Base-by-base conservation (phyloP, 345 rosid genomes). In the Barbarea vulgaris region DNA sequence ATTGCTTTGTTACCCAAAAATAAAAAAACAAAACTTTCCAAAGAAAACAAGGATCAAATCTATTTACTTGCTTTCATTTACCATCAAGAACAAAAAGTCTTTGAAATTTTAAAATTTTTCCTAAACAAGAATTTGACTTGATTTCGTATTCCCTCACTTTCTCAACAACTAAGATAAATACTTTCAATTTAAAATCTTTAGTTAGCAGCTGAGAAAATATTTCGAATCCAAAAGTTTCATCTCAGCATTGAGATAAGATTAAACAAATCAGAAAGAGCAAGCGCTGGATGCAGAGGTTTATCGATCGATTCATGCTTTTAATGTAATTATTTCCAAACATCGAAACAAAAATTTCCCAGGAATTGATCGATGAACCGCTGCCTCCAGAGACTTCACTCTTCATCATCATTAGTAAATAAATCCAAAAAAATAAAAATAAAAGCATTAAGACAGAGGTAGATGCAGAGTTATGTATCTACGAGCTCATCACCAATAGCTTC, bases 281-380 rank as follows among this genome's bases (percentile, higher is more conserved):
- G 82, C 88, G 80, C 88, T 89, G 93, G 97, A 92, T 92, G 97
- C 97, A 92, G 97, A 92, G 97, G 97, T 92, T 92, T 92, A 89
- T 92, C 97, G 96, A 92, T 87, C 97, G 83, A 83, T 88, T 92
- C 96, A 64, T 88, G 91, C 79, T 75, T 78, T 77, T 72, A 22
- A 80, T 47, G 54, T 28, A 17, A n/a, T 2, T 9, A 18, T 4
- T 13, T 39, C 4, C 36, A 6, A 58, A 60, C 75, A 75, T 77
- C 61, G 65, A 70, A 72, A 77, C 73, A 71, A n/a, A n/a, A 33
- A 72, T 63, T 74, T 77, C 33, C 74, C 96, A 93, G 83, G 96
- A 92, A 88, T 84, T 82, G 97, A 92, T 92, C 96, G 96, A 92
- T 92, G 90, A 92, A 92, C 97, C 96, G 93, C 97, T 92, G 97